Conservation (phyloP, 75 land plant genomes). For the Picea glauca region DNA sequence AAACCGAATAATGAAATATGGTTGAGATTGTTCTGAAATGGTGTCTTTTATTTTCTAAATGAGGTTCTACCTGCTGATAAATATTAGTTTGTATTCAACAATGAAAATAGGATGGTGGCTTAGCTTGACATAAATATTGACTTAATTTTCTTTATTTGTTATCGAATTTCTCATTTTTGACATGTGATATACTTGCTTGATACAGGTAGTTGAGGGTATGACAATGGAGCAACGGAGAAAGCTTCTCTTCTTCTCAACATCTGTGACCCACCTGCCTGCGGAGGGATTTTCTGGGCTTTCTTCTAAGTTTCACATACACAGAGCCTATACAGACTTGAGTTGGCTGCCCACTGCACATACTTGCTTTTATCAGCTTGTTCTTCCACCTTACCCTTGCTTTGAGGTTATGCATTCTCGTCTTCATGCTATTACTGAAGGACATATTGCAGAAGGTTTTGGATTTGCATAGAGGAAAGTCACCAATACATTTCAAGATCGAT, state of each 20-base stretch:
- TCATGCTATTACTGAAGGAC: conserved; percentile 43
- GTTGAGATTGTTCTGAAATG: too few relatives aligned
- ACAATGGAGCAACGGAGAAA: conserved; percentile 56
- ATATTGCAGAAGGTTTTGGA: conserved; percentile 59
- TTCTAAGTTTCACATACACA: conserved; percentile 77
- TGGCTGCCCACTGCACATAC: conserved; percentile 90
- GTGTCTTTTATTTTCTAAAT: too few relatives aligned
- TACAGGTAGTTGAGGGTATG: conserved; percentile 78
- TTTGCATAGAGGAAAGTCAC: not conserved
- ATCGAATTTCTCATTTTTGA: not conserved
- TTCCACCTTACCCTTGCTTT: conserved; percentile 69
- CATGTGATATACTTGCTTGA: not conserved
- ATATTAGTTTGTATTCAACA: too few relatives aligned
- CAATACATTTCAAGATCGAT: not conserved
- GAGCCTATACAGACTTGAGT: conserved; percentile 36
- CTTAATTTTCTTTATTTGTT: not conserved
- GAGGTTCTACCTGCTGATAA: too few relatives aligned
- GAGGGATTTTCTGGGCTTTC: conserved; percentile 83
- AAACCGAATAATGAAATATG: too few relatives aligned
- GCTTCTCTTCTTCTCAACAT: conserved; percentile 89
- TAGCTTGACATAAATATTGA: too few relatives aligned
- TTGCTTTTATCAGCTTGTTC: conserved; percentile 81
- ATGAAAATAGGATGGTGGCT: too few relatives aligned
- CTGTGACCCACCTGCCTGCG: conserved; percentile 75
- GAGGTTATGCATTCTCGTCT: conserved; percentile 40